A percentile compares a stretch with the other conserved stretches of the same genome.
These are phyloP conservation scores for Lentithecium fluviatile DNA, from an alignment of 495 filamentous ascomycete genomes.

Conservation along the genomic window DNA sequence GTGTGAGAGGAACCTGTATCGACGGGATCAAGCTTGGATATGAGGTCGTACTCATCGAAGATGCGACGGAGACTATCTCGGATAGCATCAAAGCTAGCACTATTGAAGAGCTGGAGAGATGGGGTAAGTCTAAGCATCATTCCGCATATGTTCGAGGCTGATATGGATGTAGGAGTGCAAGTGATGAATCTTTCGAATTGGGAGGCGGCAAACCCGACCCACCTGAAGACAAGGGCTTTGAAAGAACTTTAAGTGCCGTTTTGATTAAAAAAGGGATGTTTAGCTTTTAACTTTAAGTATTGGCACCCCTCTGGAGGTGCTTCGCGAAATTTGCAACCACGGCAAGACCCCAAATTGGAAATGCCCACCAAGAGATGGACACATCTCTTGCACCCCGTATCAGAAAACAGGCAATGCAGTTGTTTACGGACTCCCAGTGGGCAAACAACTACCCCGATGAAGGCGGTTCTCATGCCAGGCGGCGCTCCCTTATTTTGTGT, in stretches of 20 bases:
- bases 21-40: conserved; percentile 38
- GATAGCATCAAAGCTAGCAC: conserved; percentile 32
- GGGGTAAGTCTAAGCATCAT: conserved; percentile 13
- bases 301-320: too few species aligned
- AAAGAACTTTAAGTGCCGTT: conserved; percentile 4
- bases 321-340: too few species aligned
- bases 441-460: too few species aligned
- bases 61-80: conserved; percentile 36
- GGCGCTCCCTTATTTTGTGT: too few species aligned
- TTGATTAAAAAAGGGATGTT: too few species aligned
- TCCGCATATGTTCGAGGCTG: not conserved
- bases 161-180: conserved; percentile 23
- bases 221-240: not conserved
- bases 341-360: too few species aligned
- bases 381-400: too few species aligned
- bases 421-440: too few species aligned
- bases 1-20: conserved; percentile 41
- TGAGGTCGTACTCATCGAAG: conserved; percentile 38
- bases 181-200: conserved; percentile 37
- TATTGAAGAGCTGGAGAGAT: conserved; percentile 35
- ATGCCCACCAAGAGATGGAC: too few species aligned
- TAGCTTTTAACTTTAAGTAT: too few species aligned
- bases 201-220: conserved; percentile 31
- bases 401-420: too few species aligned
- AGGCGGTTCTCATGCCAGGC: too few species aligned